phyloP scores from a whole-genome alignment of 2,329 filamentous ascomycete species.

The Arthrobotrys sinensis region DNA sequence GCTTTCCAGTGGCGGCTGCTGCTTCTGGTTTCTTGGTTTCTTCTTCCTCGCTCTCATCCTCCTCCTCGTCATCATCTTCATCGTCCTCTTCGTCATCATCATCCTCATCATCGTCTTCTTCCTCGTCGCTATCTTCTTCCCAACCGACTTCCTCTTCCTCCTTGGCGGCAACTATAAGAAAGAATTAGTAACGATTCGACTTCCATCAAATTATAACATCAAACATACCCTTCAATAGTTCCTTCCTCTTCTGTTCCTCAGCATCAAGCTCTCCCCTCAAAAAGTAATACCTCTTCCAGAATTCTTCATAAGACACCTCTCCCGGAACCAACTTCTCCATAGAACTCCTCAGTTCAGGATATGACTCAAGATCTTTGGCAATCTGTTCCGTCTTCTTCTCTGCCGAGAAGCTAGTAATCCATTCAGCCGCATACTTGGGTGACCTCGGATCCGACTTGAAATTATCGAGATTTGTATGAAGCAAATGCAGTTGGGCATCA shows the following conservation, averaged over 20 bases:
- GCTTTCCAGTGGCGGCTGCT: conserved; percentile 64
- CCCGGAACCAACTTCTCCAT: conserved; percentile 99
- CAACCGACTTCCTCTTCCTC: conserved; percentile 79
- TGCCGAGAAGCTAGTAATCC: conserved; percentile 81
- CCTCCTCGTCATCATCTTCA: conserved; percentile 80
- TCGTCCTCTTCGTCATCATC: conserved; percentile 70
- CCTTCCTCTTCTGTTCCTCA: conserved; percentile 87
- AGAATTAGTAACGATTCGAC: background rate
- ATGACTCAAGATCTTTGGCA: conserved; percentile 84
- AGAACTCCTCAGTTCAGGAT: conserved; percentile 84
- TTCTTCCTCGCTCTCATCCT: conserved; percentile 78
- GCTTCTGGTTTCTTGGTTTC: conserved; percentile 63
- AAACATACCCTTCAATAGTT: conserved; percentile 86
- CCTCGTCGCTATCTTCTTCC: conserved; percentile 81
- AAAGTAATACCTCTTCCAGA: conserved; percentile 98
- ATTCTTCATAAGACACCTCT: conserved; percentile 86
- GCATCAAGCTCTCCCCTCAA: conserved; percentile 91
- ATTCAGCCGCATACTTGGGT: conserved; percentile 78
- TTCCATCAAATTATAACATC: background rate
- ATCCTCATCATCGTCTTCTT: conserved; percentile 67
- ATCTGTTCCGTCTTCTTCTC: conserved; percentile 89
- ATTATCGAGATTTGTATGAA: conserved; percentile 86
- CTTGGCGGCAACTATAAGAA: conserved; percentile 67
- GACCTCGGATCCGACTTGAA: conserved; percentile 86
- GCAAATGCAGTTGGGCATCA: conserved; percentile 94